Percentiles rank a stretch among this genome's conserved stretches.
phyloP scores from a whole-genome alignment of 2,329 filamentous ascomycete species.

The Talaromyces sp. region DNA sequence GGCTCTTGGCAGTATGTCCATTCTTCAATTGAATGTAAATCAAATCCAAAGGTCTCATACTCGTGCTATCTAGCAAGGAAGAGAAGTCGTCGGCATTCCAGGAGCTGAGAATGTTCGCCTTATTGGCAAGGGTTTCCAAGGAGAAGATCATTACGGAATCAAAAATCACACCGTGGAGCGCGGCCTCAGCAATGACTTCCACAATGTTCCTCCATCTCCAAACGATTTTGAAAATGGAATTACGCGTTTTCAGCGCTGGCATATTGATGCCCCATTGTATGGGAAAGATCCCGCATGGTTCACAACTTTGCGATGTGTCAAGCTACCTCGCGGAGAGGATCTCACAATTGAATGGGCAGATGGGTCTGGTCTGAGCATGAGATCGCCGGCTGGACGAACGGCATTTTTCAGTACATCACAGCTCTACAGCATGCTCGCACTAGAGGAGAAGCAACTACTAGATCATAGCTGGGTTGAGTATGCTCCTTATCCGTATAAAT shows the following conservation, averaged over 20 bases:
- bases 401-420: slow-evolving; percentile 10
- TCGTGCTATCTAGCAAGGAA: slow-evolving; percentile 6
- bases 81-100: slow-evolving; percentile 10
- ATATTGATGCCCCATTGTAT: slow-evolving; percentile 47
- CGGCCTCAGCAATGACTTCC: slow-evolving; percentile 30
- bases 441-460: slow-evolving; percentile 38
- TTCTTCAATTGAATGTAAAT: neutral
- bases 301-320: slow-evolving; percentile 39
- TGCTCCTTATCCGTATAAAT: slow-evolving; percentile 42
- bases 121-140: slow-evolving; percentile 10
- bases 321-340: slow-evolving; percentile 32
- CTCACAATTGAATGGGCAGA: slow-evolving; percentile 42
- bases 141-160: slow-evolving; percentile 8
- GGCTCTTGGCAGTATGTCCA: slow-evolving; percentile 3
- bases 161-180: slow-evolving; percentile 9
- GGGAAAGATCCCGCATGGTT: slow-evolving; percentile 40
- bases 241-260: slow-evolving; percentile 47
- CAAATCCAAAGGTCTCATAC: neutral
- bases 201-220: slow-evolving; percentile 27
- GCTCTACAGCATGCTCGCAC: slow-evolving; percentile 29
- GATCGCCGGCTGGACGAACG: slow-evolving; percentile 3
- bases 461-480: slow-evolving; percentile 47
- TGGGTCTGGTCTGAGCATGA: slow-evolving; percentile 19
- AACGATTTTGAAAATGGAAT: slow-evolving; percentile 38
- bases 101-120: slow-evolving; percentile 11